Base-by-base conservation (phyloP, 2,329 filamentous ascomycete species). In the Diplodia intermedia region DNA sequence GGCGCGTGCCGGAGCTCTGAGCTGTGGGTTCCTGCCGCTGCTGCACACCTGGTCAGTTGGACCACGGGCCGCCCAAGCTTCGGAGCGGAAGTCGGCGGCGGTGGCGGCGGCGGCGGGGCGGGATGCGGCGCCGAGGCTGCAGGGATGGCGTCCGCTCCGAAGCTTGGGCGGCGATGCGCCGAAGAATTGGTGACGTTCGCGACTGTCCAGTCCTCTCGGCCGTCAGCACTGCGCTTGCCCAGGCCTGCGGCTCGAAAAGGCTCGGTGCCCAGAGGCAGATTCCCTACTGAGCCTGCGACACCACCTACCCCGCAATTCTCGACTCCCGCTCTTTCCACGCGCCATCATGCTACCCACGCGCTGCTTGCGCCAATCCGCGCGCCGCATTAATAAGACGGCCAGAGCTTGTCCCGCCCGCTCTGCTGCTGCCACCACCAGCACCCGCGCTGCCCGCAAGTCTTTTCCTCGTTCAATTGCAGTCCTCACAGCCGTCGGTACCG, bases 391-490 rank as follows among this genome's bases (percentile, higher is more conserved):
- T 52, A 67, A 67, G 63, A 49, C 53, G n/a, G 53, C 36, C 43
- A 63, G 40, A 36, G 43, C 60, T 15, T 52, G 26, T 49, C n/a
- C 43, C 23, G 65, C 56, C 11, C 55, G 66, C 47, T 62, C 57
- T 23, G 56, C 38, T 20, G 31, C 47, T 31, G 23, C 54, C 56
- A 55, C 23, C 65, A 40, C 66, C 55, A 26, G 15, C 56, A 9
- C 55, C 36, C 20, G 23, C 36, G 26, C 56, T 18, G n/a, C 38
- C 12, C 50, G 57, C 57, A 63, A 81, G 69, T 81, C 82, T 43
- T 80, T 84, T 57, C 73, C 79, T 53, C 79, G 82, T 50, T 83
- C 81, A 18, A 66, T 84, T 36, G 76, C 76, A 67, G 75, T 79
- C 60, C 77, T 84, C 68, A 79, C 78, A 15, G 72, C 76, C 18